Base-by-base conservation (phyloP, 805 yeast species). In the Starmera quercuum region DNA sequence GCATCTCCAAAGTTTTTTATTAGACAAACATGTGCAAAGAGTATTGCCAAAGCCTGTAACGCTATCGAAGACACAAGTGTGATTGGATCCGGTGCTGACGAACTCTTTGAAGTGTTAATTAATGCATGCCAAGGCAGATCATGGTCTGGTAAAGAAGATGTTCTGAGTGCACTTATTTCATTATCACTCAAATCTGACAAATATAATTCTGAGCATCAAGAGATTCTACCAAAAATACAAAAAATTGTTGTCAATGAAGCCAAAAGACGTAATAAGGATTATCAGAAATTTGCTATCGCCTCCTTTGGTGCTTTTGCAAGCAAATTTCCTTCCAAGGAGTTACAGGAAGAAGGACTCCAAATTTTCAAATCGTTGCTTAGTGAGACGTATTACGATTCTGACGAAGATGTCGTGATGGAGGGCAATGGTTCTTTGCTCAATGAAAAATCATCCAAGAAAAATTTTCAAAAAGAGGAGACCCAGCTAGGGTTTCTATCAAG, bases 81-180 rank as follows among this genome's bases (percentile, higher is more conserved):
- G 10, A 41, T 43, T 3, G 41, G 51, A 1, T 40, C 51, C 4
- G 40, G 52, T 4, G 53, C 44, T 16, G 50, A 50, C 3, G 52
- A 45, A 13, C 52, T 85, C 13, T 72, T 83, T 37, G 56, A 61
- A 0, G 60, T 76, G 6, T 60, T 85, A 30, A 51, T 83, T 13
- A 68, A 66, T 20, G 75, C 94, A 0, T 66, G 78, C 35, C 64
- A 68, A 35, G 96, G 96, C 1, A 73, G 94, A 39, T 72, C 90
- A 8, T 90, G 95, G 92, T 67, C 68, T 12, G 97, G 97, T 6
- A 90, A 90, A 48, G 96, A 87, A 45, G 56, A 66, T 20, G 69
- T 92, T 1, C 61, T 86, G 14, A 75, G 74, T 24, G 83, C 95
- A 0, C 59, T 88, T 34, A 81, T 83, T 0, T 57, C 73, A 2